Conservation (phyloP, 257 asterid genomes). For the Scutellaria minor region DNA sequence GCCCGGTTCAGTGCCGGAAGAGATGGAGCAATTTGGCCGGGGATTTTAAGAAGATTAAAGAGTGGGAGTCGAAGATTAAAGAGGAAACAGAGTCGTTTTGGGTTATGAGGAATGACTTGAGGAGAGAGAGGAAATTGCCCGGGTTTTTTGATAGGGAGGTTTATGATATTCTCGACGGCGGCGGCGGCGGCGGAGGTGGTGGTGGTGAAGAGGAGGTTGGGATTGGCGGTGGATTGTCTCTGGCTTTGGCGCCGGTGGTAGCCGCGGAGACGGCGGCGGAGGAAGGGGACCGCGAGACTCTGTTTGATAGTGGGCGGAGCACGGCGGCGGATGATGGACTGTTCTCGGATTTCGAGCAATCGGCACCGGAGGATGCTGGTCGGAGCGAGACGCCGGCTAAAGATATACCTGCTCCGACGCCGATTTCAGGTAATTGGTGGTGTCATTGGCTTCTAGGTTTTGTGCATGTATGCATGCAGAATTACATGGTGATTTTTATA, state of each 20-base stretch:
- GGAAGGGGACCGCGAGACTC: slow-evolving; percentile 52
- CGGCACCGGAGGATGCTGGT: slow-evolving; percentile 58
- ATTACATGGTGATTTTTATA: background rate
- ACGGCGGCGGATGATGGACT: slow-evolving; percentile 74
- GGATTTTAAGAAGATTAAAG: slow-evolving; percentile 87
- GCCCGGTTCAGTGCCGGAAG: slow-evolving; percentile 96
- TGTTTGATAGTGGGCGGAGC: slow-evolving; percentile 84
- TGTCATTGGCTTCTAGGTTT: background rate
- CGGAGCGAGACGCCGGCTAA: slow-evolving; percentile 43
- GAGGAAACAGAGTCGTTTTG: slow-evolving; percentile 86
- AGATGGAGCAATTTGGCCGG: slow-evolving; percentile 95
- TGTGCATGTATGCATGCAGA: slow-evolving; percentile 21
- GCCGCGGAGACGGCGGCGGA: slow-evolving; percentile 35
- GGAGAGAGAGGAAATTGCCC: slow-evolving; percentile 85
- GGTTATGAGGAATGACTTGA: slow-evolving; percentile 91
- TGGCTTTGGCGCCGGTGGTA: slow-evolving; percentile 53
- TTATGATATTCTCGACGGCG: slow-evolving; percentile 79
- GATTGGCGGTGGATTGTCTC: slow-evolving; percentile 46
- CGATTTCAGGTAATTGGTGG: slow-evolving; percentile 59
- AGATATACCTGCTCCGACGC: slow-evolving; percentile 57
- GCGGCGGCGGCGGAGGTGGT: slow-evolving; percentile 38
- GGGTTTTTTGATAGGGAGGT: slow-evolving; percentile 93
- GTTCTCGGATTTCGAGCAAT: slow-evolving; percentile 84
- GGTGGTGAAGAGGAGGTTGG: slow-evolving; percentile 39
- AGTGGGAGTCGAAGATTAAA: slow-evolving; percentile 68